Evolutionary conservation across 73 alveolate genomes (phyloP).

Genomic region (Paramecium primaurelia): DNA sequence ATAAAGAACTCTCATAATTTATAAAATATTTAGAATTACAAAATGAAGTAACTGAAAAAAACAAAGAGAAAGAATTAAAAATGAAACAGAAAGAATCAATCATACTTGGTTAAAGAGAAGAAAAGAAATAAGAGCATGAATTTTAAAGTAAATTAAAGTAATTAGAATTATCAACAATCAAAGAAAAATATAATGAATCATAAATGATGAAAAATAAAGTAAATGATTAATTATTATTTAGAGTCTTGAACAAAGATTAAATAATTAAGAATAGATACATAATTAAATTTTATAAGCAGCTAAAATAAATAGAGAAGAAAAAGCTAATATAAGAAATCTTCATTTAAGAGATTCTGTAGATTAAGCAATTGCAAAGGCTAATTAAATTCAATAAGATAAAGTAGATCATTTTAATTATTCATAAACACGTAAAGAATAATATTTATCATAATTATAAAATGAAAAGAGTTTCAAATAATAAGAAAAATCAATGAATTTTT

Average conservation of each 20-base stretch:
- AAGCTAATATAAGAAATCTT: not conserved
- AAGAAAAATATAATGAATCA: not conserved
- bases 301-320: not conserved
- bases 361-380: not conserved
- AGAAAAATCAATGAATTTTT: not conserved
- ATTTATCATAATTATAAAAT: not conserved
- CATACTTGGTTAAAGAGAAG: not conserved
- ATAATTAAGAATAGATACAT: not conserved
- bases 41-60: not conserved
- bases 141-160: not conserved
- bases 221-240: not conserved
- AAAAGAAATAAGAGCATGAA: not conserved
- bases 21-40: not conserved
- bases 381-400: not conserved
- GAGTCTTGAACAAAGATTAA: not conserved
- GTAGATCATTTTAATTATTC: not conserved
- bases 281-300: not conserved
- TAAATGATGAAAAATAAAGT: not conserved
- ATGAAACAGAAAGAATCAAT: not conserved
- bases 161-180: not conserved
- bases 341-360: not conserved
- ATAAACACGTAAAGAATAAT: not conserved
- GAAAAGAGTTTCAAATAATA: not conserved
- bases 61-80: not conserved
- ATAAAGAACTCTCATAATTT: constrained; percentile 33